These are phyloP conservation scores for Cladophialophora psammophila DNA, from an alignment of 2,329 filamentous ascomycete genomes.

Conservation along the genomic window DNA sequence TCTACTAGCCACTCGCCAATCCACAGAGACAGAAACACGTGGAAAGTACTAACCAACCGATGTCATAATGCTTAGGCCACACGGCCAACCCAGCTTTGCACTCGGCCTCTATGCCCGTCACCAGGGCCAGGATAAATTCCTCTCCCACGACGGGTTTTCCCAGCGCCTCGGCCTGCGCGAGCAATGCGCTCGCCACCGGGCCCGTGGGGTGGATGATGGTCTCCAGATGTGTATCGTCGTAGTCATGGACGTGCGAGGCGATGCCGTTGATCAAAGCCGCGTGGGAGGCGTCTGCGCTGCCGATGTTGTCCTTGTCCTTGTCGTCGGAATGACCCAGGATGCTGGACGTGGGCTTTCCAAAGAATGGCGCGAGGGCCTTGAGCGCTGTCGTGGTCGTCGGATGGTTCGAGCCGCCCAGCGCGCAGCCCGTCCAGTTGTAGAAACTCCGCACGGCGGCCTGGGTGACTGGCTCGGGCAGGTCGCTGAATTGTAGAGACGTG, in stretches of 20 bases:
- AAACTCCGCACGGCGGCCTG: slow-evolving; percentile 57
- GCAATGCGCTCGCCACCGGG: slow-evolving; percentile 58
- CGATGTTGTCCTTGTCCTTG: background rate
- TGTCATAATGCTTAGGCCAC: slow-evolving; percentile 62
- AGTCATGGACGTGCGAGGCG: slow-evolving; percentile 63
- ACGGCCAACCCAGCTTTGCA: slow-evolving; percentile 62
- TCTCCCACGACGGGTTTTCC: slow-evolving; percentile 50
- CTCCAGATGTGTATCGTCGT: slow-evolving; percentile 64
- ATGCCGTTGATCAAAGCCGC: slow-evolving; percentile 64
- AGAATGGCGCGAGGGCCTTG: slow-evolving; percentile 48
- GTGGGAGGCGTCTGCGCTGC: slow-evolving; percentile 41
- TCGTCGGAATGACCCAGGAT: slow-evolving; percentile 44
- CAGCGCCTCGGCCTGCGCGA: slow-evolving; percentile 57
- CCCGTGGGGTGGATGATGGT: slow-evolving; percentile 65
- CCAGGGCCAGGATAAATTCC: slow-evolving; percentile 60
- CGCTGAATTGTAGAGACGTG: slow-evolving; percentile 50
- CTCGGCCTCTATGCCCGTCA: slow-evolving; percentile 61
- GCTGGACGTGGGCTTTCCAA: slow-evolving; percentile 48
- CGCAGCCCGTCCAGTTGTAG: slow-evolving; percentile 64
- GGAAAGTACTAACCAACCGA: slow-evolving; percentile 55
- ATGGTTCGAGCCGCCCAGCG: slow-evolving; percentile 59
- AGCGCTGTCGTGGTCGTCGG: slow-evolving; percentile 52
- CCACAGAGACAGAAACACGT: background rate
- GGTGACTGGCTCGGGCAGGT: slow-evolving; percentile 52
- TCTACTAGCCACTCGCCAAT: too few species aligned